A percentile compares a stretch with the other conserved stretches of the same genome.
Conservation (phyloP, 2,329 filamentous ascomycete species). For the Colletotrichum tropicale region DNA sequence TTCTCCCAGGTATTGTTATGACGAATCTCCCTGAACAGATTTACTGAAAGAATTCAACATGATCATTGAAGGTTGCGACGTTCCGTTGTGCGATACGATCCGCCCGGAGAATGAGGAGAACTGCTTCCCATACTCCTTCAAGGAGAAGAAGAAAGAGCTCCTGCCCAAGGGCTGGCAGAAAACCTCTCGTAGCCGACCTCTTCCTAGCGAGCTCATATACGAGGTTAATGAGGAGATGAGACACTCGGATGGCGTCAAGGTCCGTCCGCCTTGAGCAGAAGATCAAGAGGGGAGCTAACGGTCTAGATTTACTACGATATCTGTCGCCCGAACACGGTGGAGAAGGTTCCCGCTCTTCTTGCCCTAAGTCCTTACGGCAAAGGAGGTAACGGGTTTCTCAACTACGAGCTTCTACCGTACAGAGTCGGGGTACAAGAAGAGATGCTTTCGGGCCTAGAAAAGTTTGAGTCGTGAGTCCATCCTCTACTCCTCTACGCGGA, state of each 20-base stretch:
- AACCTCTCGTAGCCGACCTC: neutral
- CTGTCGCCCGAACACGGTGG: conserved; percentile 40
- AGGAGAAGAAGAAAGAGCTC: neutral
- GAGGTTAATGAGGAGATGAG: neutral
- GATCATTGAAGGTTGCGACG: neutral
- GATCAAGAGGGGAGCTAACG: neutral
- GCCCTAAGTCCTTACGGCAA: conserved; percentile 51
- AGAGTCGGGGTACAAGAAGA: conserved; percentile 36
- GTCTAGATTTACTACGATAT: conserved; percentile 43
- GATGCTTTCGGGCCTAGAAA: conserved; percentile 24
- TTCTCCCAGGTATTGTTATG: neutral
- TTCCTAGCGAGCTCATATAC: neutral
- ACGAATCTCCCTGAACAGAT: neutral
- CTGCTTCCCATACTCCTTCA: neutral
- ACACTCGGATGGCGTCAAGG: neutral
- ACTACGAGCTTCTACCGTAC: conserved; percentile 37
- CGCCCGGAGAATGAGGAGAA: neutral
- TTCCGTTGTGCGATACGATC: neutral
- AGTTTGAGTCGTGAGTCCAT: conserved; percentile 26
- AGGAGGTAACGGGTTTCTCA: conserved; percentile 40
- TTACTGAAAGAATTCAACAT: neutral
- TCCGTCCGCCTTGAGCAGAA: neutral
- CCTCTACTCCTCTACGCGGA: neutral
- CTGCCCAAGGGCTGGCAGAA: neutral
- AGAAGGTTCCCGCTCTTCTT: conserved; percentile 30